Percentiles rank a stretch among this genome's conserved stretches.
Conservation (phyloP, 2,329 filamentous ascomycete genomes). For the Curvularia lunata region DNA sequence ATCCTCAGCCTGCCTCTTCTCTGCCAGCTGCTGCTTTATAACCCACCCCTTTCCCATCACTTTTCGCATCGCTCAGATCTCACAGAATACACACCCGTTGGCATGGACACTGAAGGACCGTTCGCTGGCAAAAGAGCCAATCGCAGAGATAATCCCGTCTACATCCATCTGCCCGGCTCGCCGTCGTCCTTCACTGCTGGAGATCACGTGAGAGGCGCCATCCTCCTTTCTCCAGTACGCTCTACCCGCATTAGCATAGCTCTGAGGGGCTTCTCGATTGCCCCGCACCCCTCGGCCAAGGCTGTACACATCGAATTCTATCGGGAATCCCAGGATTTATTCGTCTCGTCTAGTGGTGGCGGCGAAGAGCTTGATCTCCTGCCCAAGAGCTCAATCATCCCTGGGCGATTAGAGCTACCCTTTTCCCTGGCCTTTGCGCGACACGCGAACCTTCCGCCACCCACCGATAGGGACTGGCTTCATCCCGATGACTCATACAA, state of each 20-base stretch:
- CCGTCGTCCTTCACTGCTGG: slow-evolving; percentile 28
- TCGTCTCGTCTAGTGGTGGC: slow-evolving; percentile 22
- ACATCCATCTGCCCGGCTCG: slow-evolving; percentile 22
- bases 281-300: slow-evolving; percentile 21
- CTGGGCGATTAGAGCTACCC: slow-evolving; percentile 33
- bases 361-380: slow-evolving; percentile 33
- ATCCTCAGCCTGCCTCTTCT: not conserved
- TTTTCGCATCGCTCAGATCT: not conserved
- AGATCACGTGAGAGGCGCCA: slow-evolving; percentile 28
- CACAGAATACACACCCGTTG: not conserved
- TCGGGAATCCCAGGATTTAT: slow-evolving; percentile 25
- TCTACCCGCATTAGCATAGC: slow-evolving; percentile 27
- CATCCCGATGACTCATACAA: slow-evolving; percentile 27
- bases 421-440: slow-evolving; percentile 38
- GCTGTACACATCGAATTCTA: slow-evolving; percentile 28
- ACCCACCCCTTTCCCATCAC: not conserved
- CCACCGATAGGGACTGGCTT: slow-evolving; percentile 20
- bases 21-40: slow-evolving; percentile 1
- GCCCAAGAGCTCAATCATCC: slow-evolving; percentile 23
- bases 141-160: slow-evolving; percentile 23
- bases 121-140: slow-evolving; percentile 18
- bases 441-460: slow-evolving; percentile 21
- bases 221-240: slow-evolving; percentile 29
- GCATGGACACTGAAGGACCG: slow-evolving; percentile 18
- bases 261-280: slow-evolving; percentile 23